phyloP scores from a whole-genome alignment of 1,284 basidiomycete genomes.

The Malassezia cuniculi region DNA sequence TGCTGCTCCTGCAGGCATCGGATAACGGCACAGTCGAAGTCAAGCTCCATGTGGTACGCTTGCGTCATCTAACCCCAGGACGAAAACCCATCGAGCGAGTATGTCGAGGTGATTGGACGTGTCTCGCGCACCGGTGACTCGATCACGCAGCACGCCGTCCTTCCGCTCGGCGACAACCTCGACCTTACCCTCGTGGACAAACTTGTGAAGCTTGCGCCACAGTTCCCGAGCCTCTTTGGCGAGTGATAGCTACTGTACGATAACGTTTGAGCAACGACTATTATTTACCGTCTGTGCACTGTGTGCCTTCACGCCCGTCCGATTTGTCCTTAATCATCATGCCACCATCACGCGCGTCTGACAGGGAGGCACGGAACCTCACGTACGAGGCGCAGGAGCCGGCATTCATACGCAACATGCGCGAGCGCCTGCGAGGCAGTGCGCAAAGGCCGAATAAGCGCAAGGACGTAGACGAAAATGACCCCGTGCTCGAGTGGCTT shows the following conservation, averaged over 20 bases:
- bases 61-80: not conserved
- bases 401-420: conserved; percentile 6
- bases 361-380: conserved; percentile 1
- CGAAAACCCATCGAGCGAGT: conserved; percentile 11
- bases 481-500: conserved; percentile 3
- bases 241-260: conserved; percentile 10
- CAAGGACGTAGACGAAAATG: not conserved
- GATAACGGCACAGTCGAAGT: conserved; percentile 37
- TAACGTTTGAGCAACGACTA: too few species aligned
- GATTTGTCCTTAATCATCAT: too few species aligned
- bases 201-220: conserved; percentile 21
- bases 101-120: conserved; percentile 39
- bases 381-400: conserved; percentile 4
- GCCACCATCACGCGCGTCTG: not conserved
- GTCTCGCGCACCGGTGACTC: conserved; percentile 26
- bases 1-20: conserved; percentile 30
- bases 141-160: conserved; percentile 12
- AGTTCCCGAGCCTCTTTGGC: conserved; percentile 24
- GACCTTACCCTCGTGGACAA: conserved; percentile 28
- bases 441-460: not conserved
- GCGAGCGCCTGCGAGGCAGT: conserved; percentile 1
- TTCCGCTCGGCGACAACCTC: conserved; percentile 23
- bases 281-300: too few species aligned
- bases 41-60: conserved; percentile 18
- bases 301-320: too few species aligned